Percentiles rank a stretch among this genome's conserved stretches.
Conservation (phyloP, 2,329 filamentous ascomycete genomes). For the Didymella pinodella region DNA sequence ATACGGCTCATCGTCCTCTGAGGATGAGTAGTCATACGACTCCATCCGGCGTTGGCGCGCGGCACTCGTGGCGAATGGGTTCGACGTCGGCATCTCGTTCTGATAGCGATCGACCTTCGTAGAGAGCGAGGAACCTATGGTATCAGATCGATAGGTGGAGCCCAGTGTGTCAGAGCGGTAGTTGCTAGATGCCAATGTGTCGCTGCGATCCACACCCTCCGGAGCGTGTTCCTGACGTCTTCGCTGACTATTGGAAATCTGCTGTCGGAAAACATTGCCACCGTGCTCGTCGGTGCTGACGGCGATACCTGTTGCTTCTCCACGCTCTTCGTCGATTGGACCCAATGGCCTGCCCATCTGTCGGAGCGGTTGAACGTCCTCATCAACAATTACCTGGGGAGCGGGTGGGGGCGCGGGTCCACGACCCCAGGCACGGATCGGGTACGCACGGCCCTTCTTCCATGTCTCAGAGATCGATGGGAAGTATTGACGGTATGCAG, state of each 20-base stretch:
- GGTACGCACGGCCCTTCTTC: constrained; percentile 66
- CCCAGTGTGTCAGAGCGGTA: constrained; percentile 37
- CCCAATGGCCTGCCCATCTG: constrained; percentile 39
- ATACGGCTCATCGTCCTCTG: constrained; percentile 50
- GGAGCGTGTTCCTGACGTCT: constrained; percentile 41
- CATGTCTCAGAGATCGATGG: constrained; percentile 63
- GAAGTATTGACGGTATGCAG: constrained; percentile 67
- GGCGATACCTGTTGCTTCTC: constrained; percentile 40
- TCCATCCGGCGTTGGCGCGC: constrained; percentile 42
- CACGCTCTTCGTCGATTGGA: constrained; percentile 45
- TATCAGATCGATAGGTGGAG: constrained; percentile 27
- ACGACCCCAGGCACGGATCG: constrained; percentile 65
- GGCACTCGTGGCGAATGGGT: constrained; percentile 41
- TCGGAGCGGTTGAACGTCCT: constrained; percentile 45
- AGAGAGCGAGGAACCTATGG: constrained; percentile 34
- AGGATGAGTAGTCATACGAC: constrained; percentile 50
- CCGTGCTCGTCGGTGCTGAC: constrained; percentile 31
- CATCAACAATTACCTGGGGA: constrained; percentile 36
- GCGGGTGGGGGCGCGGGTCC: constrained; percentile 49
- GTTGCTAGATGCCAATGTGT: constrained; percentile 42
- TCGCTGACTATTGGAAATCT: constrained; percentile 49
- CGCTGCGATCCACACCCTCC: constrained; percentile 42
- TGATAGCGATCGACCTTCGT: constrained; percentile 45
- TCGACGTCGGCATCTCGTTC: constrained; percentile 43
- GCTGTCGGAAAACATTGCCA: constrained; percentile 51